A percentile compares a stretch with the other conserved stretches of the same genome.
Evolutionary conservation across 768 basidiomycete genomes (phyloP).

Genomic region (Panellus pusillus): DNA sequence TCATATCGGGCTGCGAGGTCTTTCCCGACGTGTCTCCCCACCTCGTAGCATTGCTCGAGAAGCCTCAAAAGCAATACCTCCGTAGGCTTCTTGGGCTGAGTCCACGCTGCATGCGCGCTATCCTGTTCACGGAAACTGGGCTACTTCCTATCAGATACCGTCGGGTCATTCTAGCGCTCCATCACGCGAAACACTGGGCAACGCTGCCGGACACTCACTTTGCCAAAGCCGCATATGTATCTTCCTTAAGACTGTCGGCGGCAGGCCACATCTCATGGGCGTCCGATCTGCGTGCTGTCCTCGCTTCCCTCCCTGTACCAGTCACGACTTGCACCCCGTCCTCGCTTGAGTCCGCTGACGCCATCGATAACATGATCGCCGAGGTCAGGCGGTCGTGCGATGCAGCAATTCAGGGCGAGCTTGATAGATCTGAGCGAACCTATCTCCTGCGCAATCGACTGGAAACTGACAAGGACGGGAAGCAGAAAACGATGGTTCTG

Average conservation of each 20-base stretch:
- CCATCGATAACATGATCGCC: not conserved
- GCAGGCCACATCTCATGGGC: not conserved
- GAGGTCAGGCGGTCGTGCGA: not conserved
- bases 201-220: not conserved
- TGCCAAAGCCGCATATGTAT: not conserved
- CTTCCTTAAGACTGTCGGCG: not conserved
- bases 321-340: not conserved
- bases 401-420: not conserved
- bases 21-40: conserved; percentile 10
- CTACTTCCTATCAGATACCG: conserved; percentile 24
- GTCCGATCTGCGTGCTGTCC: not conserved
- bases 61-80: conserved; percentile 22
- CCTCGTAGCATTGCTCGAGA: conserved; percentile 11
- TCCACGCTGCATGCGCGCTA: conserved; percentile 8
- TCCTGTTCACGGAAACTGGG: conserved; percentile 28
- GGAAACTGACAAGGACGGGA: not conserved
- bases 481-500: not conserved
- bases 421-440: not conserved
- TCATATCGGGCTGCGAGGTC: too few relatives aligned
- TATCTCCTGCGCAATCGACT: not conserved
- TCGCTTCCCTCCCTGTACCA: not conserved
- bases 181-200: conserved; percentile 18
- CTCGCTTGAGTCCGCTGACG: not conserved
- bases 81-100: conserved; percentile 24
- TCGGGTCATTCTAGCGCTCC: conserved; percentile 20